Evolutionary conservation across 495 filamentous ascomycete genomes (phyloP).

Genomic region (Aspergillus mulundensis): DNA sequence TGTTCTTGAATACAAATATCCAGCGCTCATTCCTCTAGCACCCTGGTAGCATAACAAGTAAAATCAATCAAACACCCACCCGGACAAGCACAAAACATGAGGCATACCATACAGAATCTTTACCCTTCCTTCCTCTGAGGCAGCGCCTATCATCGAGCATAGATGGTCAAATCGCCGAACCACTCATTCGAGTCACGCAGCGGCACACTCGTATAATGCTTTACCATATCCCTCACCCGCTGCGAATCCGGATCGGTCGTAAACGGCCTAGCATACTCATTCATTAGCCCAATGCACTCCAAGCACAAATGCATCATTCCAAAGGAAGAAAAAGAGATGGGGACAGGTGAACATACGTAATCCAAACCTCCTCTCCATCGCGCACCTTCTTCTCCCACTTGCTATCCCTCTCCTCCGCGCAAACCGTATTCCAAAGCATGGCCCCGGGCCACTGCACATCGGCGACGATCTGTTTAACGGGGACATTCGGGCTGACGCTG

Average conservation of each 20-base stretch:
- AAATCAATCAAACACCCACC: not conserved
- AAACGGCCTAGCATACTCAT: conserved; percentile 8
- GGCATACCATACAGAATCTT: not conserved
- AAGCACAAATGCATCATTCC: no score
- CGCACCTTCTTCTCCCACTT: conserved; percentile 13
- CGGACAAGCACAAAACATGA: not conserved
- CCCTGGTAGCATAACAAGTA: not conserved
- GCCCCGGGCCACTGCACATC: conserved; percentile 29
- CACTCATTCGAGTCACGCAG: conserved; percentile 20
- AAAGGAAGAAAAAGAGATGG: not conserved
- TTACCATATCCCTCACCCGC: conserved; percentile 19
- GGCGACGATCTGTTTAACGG: conserved; percentile 33
- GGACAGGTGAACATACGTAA: conserved; percentile 11
- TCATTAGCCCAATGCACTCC: no score
- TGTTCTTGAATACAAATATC: no score
- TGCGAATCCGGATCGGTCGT: conserved; percentile 25
- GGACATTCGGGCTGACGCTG: conserved; percentile 29
- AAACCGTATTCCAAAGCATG: conserved; percentile 33
- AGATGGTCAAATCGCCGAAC: conserved; percentile 24
- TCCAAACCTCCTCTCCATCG: conserved; percentile 19
- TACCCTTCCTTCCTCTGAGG: no score
- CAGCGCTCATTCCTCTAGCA: not conserved
- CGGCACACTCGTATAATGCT: conserved; percentile 16
- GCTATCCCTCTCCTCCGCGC: conserved; percentile 10
- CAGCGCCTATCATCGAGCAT: conserved; percentile 20